These are phyloP conservation scores for Malus sieversii DNA, from an alignment of 306 rosid species.

Conservation along the genomic window DNA sequence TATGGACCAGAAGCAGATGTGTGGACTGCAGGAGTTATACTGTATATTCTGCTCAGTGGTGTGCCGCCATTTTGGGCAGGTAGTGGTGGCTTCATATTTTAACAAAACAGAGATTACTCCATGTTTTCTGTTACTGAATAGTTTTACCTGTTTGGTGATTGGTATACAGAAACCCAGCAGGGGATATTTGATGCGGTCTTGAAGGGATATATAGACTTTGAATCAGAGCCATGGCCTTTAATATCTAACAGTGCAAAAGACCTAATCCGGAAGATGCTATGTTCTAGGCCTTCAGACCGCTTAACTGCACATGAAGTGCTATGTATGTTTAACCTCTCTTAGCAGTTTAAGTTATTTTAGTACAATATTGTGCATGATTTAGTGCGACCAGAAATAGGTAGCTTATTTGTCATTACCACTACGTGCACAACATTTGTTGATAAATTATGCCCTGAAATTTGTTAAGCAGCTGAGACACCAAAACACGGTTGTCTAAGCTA, in stretches of 20 bases:
- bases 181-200: constrained; percentile 92
- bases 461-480: background rate
- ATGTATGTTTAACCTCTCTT: constrained; percentile 48
- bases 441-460: background rate
- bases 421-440: constrained; percentile 8
- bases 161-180: constrained; percentile 84
- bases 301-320: constrained; percentile 85
- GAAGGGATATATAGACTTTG: constrained; percentile 91
- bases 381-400: constrained; percentile 6
- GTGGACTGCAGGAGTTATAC: constrained; percentile 94
- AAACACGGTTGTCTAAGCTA: background rate
- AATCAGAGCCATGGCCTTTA: constrained; percentile 89
- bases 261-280: constrained; percentile 74
- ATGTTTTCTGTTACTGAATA: constrained; percentile 23
- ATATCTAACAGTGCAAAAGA: constrained; percentile 85
- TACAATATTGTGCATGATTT: background rate
- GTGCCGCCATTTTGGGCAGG: constrained; percentile 99
- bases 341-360: constrained; percentile 3
- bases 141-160: constrained; percentile 35
- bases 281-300: constrained; percentile 72
- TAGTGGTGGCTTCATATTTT: constrained; percentile 19
- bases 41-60: constrained; percentile 82
- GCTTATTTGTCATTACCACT: background rate
- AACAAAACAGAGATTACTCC: background rate
- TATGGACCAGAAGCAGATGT: constrained; percentile 96